phyloP scores from a whole-genome alignment of 2,329 filamentous ascomycete genomes.

The Verticillium dahliae region DNA sequence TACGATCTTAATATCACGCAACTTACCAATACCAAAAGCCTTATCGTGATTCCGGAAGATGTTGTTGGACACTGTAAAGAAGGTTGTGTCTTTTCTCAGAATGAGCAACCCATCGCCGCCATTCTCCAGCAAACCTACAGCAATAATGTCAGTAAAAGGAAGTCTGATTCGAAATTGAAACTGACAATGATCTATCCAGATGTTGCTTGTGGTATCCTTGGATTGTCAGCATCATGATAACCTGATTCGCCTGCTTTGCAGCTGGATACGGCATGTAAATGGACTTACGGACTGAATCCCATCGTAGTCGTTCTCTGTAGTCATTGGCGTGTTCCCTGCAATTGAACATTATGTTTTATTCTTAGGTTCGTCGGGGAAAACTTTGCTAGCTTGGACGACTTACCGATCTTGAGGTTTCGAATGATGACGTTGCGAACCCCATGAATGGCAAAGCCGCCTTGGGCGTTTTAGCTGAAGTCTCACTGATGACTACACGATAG shows the following conservation, averaged over 20 bases:
- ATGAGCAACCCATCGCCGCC: slow-evolving; percentile 10
- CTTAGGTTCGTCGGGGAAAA: not conserved
- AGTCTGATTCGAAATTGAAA: not conserved
- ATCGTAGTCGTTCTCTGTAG: slow-evolving; percentile 4
- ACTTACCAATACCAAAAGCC: slow-evolving; percentile 9
- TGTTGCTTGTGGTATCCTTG: slow-evolving; percentile 9
- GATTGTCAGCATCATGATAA: too few species aligned
- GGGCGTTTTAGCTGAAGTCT: too few species aligned
- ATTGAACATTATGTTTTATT: not conserved
- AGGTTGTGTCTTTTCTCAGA: slow-evolving; percentile 11
- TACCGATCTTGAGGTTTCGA: slow-evolving; percentile 12
- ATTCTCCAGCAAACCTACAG: slow-evolving; percentile 4
- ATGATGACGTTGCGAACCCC: slow-evolving; percentile 12
- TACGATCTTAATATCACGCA: too few species aligned
- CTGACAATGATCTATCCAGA: slow-evolving; percentile 13
- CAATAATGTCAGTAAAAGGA: not conserved
- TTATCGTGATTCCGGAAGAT: slow-evolving; percentile 13
- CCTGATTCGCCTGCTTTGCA: too few species aligned
- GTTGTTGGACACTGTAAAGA: slow-evolving; percentile 13
- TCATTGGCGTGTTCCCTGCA: not conserved
- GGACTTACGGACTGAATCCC: slow-evolving; percentile 4
- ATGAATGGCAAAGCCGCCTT: slow-evolving; percentile 10
- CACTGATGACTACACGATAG: not conserved
- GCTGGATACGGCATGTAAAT: too few species aligned
- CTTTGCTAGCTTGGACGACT: not conserved